Conservation (phyloP, 148 eudicot genomes). For the Nyssa sinensis region DNA sequence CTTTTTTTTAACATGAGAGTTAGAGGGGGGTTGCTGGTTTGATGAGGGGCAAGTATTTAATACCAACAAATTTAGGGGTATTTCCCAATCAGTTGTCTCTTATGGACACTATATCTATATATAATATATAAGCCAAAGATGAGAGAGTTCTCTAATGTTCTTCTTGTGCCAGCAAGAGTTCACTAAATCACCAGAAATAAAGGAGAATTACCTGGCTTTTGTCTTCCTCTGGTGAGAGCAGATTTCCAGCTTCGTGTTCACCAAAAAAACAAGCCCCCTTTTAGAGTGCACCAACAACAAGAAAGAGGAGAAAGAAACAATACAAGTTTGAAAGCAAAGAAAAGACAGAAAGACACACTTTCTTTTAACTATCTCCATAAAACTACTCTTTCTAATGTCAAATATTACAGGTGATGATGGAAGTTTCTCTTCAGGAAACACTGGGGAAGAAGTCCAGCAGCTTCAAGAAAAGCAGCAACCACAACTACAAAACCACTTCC, state of each 20-base stretch:
- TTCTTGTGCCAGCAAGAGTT: constrained; percentile 15
- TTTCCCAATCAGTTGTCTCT: background rate
- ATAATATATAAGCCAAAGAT: constrained; percentile 22
- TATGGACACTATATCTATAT: constrained; percentile 5
- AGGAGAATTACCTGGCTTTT: constrained; percentile 29
- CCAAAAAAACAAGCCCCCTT: constrained; percentile 11
- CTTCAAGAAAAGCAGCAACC: constrained; percentile 16
- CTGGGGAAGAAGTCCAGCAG: constrained; percentile 31
- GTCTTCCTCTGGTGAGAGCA: constrained; percentile 25
- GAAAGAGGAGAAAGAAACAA: background rate
- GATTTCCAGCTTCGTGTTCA: constrained; percentile 20
- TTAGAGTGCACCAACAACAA: background rate
- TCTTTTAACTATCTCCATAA: background rate
- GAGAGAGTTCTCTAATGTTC: constrained; percentile 13
- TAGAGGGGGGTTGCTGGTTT: too few species aligned
- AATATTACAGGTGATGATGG: constrained; percentile 52
- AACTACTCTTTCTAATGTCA: constrained; percentile 26
- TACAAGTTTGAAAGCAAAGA: background rate
- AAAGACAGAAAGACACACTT: background rate
- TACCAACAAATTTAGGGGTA: background rate
- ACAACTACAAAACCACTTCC: constrained; percentile 1
- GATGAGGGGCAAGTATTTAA: too few species aligned
- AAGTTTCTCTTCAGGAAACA: constrained; percentile 46
- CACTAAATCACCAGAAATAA: constrained; percentile 19
- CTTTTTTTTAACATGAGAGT: too few species aligned